These are phyloP conservation scores for Fusarium aywerte DNA, from an alignment of 2,329 filamentous ascomycete species.

Conservation along the genomic window DNA sequence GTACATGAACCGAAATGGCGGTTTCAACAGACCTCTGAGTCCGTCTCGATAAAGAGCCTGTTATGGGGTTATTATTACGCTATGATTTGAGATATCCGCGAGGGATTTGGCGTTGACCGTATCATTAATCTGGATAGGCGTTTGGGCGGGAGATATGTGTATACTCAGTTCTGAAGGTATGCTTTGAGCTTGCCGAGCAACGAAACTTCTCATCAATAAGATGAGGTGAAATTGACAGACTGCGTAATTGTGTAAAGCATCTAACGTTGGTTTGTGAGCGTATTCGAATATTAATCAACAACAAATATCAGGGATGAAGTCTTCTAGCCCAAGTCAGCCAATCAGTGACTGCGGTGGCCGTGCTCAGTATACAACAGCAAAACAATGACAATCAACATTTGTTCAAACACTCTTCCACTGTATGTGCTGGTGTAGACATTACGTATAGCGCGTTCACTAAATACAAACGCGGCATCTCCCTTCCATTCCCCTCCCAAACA, in stretches of 20 bases:
- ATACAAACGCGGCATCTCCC: constrained; percentile 30
- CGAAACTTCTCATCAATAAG: background rate
- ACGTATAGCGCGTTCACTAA: constrained; percentile 49
- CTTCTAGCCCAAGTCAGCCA: background rate
- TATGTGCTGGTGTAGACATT: constrained; percentile 53
- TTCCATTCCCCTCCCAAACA: constrained; percentile 26
- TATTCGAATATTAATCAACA: background rate
- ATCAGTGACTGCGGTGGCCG: no score
- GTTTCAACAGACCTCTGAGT: constrained; percentile 83
- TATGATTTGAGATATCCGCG: constrained; percentile 7
- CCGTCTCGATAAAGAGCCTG: constrained; percentile 55
- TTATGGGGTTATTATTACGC: background rate
- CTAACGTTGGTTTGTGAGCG: background rate
- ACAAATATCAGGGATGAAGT: background rate
- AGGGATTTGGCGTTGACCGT: background rate
- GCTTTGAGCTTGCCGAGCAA: background rate
- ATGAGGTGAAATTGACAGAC: no score
- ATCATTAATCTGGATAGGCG: background rate
- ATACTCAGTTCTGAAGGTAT: background rate
- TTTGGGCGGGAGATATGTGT: background rate
- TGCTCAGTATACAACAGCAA: background rate
- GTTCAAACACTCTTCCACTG: constrained; percentile 37
- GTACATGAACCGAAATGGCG: constrained; percentile 91
- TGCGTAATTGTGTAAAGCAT: background rate
- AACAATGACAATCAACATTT: constrained; percentile 10